Base-by-base conservation (phyloP, 228 moss, liverwort and hornwort species). In the Sphagnum fallax region DNA sequence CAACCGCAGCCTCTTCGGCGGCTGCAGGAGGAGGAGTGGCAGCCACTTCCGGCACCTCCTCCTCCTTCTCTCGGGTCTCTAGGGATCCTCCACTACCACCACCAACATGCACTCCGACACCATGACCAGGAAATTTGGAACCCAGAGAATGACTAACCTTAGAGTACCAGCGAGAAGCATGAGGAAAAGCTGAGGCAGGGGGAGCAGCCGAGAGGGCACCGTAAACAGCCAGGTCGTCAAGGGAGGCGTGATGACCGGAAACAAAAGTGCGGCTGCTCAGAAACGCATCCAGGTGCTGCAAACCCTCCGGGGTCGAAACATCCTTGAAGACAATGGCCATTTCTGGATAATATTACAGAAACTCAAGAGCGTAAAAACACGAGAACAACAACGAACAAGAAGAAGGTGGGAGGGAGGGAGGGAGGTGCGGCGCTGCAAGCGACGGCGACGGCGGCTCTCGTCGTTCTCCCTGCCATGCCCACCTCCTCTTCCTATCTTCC, bases 181-280 rank as follows among this genome's bases (percentile, higher is more conserved):
- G 86, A 53, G 16, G 10, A 14, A 68, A 13, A 72, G 77, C 76
- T 32, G 32, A 32, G 7, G 71, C 6, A 10, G 74, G 68, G n/a
- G 89, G 88, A 52, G 69, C 4, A 12, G 18, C 74, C n/a, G 65
- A 53, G 0, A 92, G 51, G 55, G 82, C 79, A 16, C 70, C 11
- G 75, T 82, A 95, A 1, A 92, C 72, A 14, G 65, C 75, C 66
- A 95, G 76, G 16, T 95, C 87, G 2, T 92, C 89, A 4, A 81
- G 84, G 0, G 81, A 89, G 13, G 89, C 78, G 57, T 80, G 52
- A 0, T 0, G 50, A 50, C 78, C 70, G n/a, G 79, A 83, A 51
- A 95, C 84, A 66, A 85, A 95, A 69, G 78, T 83, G 71, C 90
- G 87, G 49, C 73, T 67, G 8, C 73, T 71, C 16, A 90, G 74